Base-by-base conservation (phyloP, 1,284 basidiomycete genomes). In the Abortiporus biennis region DNA sequence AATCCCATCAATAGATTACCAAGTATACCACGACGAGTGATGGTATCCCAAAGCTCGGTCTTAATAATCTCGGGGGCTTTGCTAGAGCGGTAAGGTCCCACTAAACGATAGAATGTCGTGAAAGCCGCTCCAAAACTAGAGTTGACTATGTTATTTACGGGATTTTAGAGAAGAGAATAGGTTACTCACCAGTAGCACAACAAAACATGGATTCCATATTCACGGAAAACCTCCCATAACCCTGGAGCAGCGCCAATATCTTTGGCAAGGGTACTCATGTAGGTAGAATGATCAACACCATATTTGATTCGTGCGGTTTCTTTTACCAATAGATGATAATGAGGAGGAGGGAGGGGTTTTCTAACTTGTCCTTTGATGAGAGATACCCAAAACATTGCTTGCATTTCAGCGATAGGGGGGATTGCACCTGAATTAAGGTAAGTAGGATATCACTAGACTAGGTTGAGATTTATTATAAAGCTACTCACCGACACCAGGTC, bases 381-480 rank as follows among this genome's bases (percentile, higher is more conserved):
- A 2, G 74, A 68, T 34, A 76, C 72, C 76, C 78, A 82, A 46
- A 80, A 72, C 57, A 80, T 75, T 0, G 69, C 60, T 52, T 80
- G 78, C 69, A 80, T 76, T 58, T 84, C 80, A 1, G 78, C 71
- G 40, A 82, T 76, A 0, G 80, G 79, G 1, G 80, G 80, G 42
- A 83, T 83, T 0, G 80, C 80, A 46, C 79, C 78, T 64, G 36
- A 4, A 22, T 13, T 36, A 23, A 27, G 25, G 6, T n/a, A 25
- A 16, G 3, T 12, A 27, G n/a, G n/a, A 36, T 19, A 31, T 15
- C 6, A 32, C 6, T 27, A 22, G 12, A 20, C 36, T 13, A 4
- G 24, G 17, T 12, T n/a, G 56, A 50, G 17, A 19, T 15, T 24
- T 27, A 9, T 33, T 21, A 6, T 4, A 29, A 11, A 6, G 38